These are phyloP conservation scores for Melastoma malabathricum DNA, from an alignment of 345 rosid species.

Conservation along the genomic window DNA sequence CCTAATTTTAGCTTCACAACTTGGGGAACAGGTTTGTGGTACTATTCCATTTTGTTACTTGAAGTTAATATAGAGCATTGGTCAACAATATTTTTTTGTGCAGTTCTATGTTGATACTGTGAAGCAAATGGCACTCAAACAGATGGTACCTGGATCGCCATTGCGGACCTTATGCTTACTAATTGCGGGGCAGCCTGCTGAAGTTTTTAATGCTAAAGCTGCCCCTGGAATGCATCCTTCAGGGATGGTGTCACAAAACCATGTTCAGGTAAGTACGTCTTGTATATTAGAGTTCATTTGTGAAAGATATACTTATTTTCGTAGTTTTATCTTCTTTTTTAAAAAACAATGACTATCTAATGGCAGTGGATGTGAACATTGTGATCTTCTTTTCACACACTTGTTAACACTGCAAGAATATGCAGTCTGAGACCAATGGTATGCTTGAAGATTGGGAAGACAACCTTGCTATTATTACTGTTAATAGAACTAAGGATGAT, in stretches of 20 bases:
- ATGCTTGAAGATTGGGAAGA: slow-evolving; percentile 99
- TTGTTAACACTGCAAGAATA: neutral
- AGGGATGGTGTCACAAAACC: slow-evolving; percentile 26
- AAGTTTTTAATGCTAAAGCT: slow-evolving; percentile 49
- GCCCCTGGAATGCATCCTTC: slow-evolving; percentile 25
- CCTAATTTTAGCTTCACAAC: slow-evolving; percentile 86
- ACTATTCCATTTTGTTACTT: slow-evolving; percentile 8
- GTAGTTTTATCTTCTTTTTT: neutral
- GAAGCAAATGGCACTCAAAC: slow-evolving; percentile 90
- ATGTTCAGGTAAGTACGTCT: slow-evolving; percentile 35
- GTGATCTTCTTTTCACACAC: neutral
- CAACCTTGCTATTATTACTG: slow-evolving; percentile 90
- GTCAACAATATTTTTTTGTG: slow-evolving; percentile 4
- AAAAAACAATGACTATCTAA: neutral
- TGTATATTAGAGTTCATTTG: neutral
- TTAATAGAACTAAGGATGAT: slow-evolving; percentile 90
- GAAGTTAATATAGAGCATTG: neutral
- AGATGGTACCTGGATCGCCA: slow-evolving; percentile 90
- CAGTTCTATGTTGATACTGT: slow-evolving; percentile 92
- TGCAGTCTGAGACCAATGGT: slow-evolving; percentile 50
- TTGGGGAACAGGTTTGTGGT: slow-evolving; percentile 73
- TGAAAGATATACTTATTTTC: neutral
- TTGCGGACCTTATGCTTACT: slow-evolving; percentile 90
- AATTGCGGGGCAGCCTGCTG: slow-evolving; percentile 95
- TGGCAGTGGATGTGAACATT: neutral